Conservation (phyloP, 1,284 basidiomycete genomes). For the Ceratobasidium theobromae region DNA sequence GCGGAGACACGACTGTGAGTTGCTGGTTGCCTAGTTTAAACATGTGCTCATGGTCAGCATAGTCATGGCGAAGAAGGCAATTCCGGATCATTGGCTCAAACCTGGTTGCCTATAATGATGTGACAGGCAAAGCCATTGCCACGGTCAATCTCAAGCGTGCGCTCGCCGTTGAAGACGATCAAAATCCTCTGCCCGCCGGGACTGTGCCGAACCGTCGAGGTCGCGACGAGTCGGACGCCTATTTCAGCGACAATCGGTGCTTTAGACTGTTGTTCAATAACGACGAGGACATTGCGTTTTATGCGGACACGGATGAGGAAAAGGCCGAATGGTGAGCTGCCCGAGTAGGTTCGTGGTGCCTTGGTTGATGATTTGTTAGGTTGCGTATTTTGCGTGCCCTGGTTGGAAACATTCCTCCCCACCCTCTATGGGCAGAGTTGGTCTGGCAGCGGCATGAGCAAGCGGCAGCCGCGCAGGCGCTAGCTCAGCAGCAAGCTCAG, state of each 20-base stretch:
- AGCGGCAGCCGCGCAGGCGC: slow-evolving; percentile 25
- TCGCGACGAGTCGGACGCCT: slow-evolving; percentile 66
- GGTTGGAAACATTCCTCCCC: slow-evolving; percentile 82
- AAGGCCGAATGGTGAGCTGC: slow-evolving; percentile 80
- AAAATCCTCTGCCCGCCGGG: slow-evolving; percentile 46
- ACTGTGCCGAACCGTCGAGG: slow-evolving; percentile 41
- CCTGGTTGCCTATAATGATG: slow-evolving; percentile 89
- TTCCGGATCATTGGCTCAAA: slow-evolving; percentile 85
- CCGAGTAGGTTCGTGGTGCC: neutral
- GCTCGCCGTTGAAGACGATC: slow-evolving; percentile 72
- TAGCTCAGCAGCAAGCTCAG: slow-evolving; percentile 3
- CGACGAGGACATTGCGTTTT: slow-evolving; percentile 83
- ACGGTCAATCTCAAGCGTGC: slow-evolving; percentile 91
- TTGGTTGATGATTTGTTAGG: slow-evolving; percentile 51
- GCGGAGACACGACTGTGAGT: slow-evolving; percentile 89
- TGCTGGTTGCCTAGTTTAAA: neutral
- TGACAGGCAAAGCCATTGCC: slow-evolving; percentile 87
- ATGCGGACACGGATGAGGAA: slow-evolving; percentile 87
- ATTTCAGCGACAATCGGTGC: slow-evolving; percentile 77
- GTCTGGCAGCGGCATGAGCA: slow-evolving; percentile 74
- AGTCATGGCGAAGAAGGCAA: slow-evolving; percentile 88
- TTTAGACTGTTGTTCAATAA: slow-evolving; percentile 84
- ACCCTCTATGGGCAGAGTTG: slow-evolving; percentile 88
- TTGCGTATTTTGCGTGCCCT: slow-evolving; percentile 76
- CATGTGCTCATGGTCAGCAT: neutral